A percentile compares a stretch with the other conserved stretches of the same genome.
Conservation (phyloP, 306 rosid genomes). For the Calophaca sinica region DNA sequence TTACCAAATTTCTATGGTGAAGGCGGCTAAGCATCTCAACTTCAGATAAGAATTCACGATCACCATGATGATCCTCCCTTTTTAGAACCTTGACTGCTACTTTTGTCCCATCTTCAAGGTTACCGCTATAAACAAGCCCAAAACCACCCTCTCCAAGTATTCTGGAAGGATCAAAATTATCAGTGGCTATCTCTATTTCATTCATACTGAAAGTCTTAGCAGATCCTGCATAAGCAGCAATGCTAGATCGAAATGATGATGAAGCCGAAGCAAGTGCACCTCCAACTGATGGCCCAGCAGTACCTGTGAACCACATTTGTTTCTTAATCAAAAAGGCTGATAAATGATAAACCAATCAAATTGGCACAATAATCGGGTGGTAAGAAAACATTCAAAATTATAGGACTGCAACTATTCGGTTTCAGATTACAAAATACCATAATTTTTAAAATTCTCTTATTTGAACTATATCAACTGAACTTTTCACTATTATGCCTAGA, state of each 20-base stretch:
- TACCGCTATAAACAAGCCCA: conserved; percentile 87
- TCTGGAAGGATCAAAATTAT: conserved; percentile 68
- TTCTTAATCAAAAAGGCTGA: conserved; percentile 18
- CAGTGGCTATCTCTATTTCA: conserved; percentile 82
- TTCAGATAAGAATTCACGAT: conserved; percentile 92
- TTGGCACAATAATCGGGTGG: background rate
- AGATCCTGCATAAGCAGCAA: conserved; percentile 81
- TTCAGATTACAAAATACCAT: background rate
- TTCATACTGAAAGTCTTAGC: conserved; percentile 82
- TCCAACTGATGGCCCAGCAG: conserved; percentile 63
- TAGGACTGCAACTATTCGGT: conserved; percentile 25
- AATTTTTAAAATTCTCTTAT: conserved; percentile 13
- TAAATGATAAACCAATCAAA: conserved; percentile 25
- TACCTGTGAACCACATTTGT: conserved; percentile 57
- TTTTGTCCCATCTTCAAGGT: conserved; percentile 78
- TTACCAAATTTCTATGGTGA: conserved; percentile 96
- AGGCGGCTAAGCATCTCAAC: conserved; percentile 99
- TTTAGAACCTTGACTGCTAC: conserved; percentile 93
- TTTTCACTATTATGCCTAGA: background rate
- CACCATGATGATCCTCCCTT: conserved; percentile 97
- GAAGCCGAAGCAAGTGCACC: conserved; percentile 70
- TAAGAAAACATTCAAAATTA: conserved; percentile 29
- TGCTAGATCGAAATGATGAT: conserved; percentile 84
- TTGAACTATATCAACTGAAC: conserved; percentile 18
- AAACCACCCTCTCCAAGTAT: conserved; percentile 98